phyloP scores from a whole-genome alignment of 192 early-diverging fungal species.

The Entomortierella beljakovae region DNA sequence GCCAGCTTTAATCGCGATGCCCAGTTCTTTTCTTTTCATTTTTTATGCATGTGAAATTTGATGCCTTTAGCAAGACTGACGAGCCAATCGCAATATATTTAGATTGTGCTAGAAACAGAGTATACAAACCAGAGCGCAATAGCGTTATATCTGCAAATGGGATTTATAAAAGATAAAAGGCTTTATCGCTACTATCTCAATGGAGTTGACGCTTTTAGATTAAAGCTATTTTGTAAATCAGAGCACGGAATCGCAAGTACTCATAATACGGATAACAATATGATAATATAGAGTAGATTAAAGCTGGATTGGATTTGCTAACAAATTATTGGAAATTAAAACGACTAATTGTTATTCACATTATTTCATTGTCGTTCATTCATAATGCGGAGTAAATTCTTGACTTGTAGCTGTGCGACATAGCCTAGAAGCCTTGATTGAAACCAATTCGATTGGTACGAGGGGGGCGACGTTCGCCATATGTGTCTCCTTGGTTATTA shows the following conservation, averaged over 20 bases:
- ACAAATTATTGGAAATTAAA: background rate
- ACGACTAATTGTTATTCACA: too few species aligned
- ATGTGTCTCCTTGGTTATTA: constrained; percentile 3
- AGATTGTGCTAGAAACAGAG: constrained; percentile 93
- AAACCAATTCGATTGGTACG: constrained; percentile 2
- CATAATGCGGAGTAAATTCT: background rate
- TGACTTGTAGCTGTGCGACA: background rate
- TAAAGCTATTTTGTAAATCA: constrained; percentile 75
- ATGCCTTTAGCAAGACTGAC: too few species aligned
- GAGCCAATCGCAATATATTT: background rate
- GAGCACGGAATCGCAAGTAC: background rate
- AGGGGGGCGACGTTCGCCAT: constrained; percentile 13
- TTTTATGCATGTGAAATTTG: background rate
- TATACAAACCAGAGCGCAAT: constrained; percentile 86
- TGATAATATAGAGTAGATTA: background rate
- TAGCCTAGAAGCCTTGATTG: background rate
- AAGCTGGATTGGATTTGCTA: background rate
- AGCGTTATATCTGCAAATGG: constrained; percentile 88
- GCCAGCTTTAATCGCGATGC: background rate
- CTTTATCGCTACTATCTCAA: constrained; percentile 93
- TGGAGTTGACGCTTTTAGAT: constrained; percentile 90
- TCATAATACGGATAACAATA: background rate
- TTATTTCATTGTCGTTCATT: too few species aligned
- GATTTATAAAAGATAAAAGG: constrained; percentile 94
- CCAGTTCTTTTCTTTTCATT: background rate